Percentiles rank a stretch among this genome's conserved stretches.
Evolutionary conservation across 768 basidiomycete genomes (phyloP).

Genomic region (Hypsizygus marmoreus): DNA sequence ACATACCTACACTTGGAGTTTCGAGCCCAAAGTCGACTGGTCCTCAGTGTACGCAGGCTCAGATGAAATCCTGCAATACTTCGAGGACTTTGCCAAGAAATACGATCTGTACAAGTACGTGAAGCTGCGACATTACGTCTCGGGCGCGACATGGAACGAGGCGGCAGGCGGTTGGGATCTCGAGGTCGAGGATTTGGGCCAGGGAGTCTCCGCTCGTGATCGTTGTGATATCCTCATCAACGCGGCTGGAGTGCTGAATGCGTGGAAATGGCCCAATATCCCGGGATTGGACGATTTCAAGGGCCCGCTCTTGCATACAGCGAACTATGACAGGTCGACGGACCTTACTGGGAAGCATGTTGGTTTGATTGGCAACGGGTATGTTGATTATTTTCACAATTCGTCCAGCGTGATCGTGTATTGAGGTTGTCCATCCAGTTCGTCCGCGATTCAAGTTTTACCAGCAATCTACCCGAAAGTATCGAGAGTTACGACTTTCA

Average conservation of each 20-base stretch:
- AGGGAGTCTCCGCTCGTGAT: constrained; percentile 20
- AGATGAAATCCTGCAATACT: constrained; percentile 31
- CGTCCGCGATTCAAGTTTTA: constrained; percentile 35
- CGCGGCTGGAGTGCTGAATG: constrained; percentile 34
- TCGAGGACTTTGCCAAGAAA: constrained; percentile 28
- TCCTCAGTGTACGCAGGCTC: constrained; percentile 32
- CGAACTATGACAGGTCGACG: constrained; percentile 29
- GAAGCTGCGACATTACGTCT: constrained; percentile 28
- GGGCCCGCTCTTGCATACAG: constrained; percentile 37
- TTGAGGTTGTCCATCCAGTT: constrained; percentile 17
- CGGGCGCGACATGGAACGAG: constrained; percentile 32
- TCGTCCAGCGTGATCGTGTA: background rate
- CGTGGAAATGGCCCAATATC: constrained; percentile 42
- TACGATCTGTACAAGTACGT: constrained; percentile 33
- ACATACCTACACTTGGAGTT: constrained; percentile 34
- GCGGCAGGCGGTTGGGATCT: constrained; percentile 29
- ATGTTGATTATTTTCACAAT: constrained; percentile 4
- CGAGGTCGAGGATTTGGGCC: constrained; percentile 22
- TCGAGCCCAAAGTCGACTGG: constrained; percentile 35
- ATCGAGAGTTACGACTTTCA: constrained; percentile 36
- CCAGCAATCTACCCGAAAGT: constrained; percentile 33
- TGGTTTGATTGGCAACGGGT: constrained; percentile 42
- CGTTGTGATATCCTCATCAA: constrained; percentile 36
- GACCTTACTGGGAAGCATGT: constrained; percentile 36
- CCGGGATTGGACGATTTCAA: constrained; percentile 33